Base-by-base conservation (phyloP, 1,284 basidiomycete species). In the Termitomyces sp. region DNA sequence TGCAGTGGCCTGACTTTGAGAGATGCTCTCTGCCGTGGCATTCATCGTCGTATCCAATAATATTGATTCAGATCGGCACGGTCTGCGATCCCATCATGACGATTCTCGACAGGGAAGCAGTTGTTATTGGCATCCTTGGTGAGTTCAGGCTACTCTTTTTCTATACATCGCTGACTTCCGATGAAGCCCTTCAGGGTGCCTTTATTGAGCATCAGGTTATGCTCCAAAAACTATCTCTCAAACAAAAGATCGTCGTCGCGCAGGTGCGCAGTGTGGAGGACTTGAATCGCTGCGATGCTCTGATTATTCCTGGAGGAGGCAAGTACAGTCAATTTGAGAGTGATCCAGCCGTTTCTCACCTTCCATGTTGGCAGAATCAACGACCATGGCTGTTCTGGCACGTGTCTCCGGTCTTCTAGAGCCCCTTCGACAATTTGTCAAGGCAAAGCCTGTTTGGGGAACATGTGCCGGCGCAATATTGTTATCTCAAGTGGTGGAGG, bases 401-500 rank as follows among this genome's bases (percentile, higher is more conserved):
- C 80, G 83, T 39, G 78, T 91, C 1, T 82, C 86, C 0, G 90
- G 90, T 0, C 77, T 99, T 40, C 69, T 93, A 10, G 85, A 90
- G 24, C 92, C 91, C 1, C 76, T 99, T 5, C 78, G 81, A 38
- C 77, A 80, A 39, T 97, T 86, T 70, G 73, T 76, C 50, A 75
- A 71, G 64, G 75, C 66, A 0, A 91, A 86, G 62, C 86, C 92
- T 0, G 83, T 95, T 0, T 99, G 93, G 92, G 96, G 96, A 2
- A 98, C 95, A 0, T 99, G 96, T 68, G 96, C 96, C 0, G 96
- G 96, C 16, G 95, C 96, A 60, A 98, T 99, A 59, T 76, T 98
- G 46, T 81, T 98, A 40, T 81, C 91, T 3, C 76, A 84, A 57
- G 70, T 75, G 7, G 79, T 91, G 13, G 83, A 86, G 57, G 88